A percentile compares a stretch with the other conserved stretches of the same genome.
phyloP scores from a whole-genome alignment of 331 rosid genomes.

The Cydonia oblonga region DNA sequence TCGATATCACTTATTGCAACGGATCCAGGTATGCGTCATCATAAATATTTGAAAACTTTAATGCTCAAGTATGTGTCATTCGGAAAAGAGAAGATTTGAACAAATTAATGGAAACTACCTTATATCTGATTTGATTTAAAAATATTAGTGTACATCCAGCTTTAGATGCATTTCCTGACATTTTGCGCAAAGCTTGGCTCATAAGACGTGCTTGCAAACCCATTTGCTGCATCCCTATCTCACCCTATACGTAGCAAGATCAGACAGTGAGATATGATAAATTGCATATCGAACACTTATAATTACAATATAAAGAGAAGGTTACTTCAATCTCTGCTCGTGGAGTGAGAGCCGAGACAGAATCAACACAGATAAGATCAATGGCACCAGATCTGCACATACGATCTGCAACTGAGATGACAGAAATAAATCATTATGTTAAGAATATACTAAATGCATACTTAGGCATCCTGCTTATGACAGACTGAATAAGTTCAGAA shows the following conservation, averaged over 20 bases:
- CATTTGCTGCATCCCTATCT: conserved; percentile 99
- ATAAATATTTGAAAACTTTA: conserved; percentile 9
- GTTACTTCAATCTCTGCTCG: conserved; percentile 95
- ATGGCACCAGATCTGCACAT: conserved; percentile 98
- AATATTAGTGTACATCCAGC: conserved; percentile 98
- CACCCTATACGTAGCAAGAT: conserved; percentile 47
- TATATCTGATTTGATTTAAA: conserved; percentile 93
- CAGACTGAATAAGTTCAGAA: conserved; percentile 7
- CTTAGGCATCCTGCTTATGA: neutral
- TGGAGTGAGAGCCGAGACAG: conserved; percentile 98
- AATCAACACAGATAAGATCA: conserved; percentile 94
- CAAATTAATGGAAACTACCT: conserved; percentile 42
- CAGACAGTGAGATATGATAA: conserved; percentile 13
- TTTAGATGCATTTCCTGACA: conserved; percentile 99
- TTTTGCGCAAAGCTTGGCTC: conserved; percentile 99
- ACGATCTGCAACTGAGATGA: conserved; percentile 80
- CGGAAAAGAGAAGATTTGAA: neutral
- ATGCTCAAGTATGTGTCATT: neutral
- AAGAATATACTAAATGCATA: neutral
- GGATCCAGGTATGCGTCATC: neutral
- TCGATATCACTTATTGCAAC: neutral
- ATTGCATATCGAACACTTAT: neutral
- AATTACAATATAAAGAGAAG: neutral
- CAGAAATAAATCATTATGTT: conserved; percentile 22
- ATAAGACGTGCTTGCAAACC: conserved; percentile 99